A percentile compares a stretch with the other conserved stretches of the same genome.
These are phyloP conservation scores for Tuber magnatum DNA, from an alignment of 495 filamentous ascomycete genomes.

Conservation along the genomic window DNA sequence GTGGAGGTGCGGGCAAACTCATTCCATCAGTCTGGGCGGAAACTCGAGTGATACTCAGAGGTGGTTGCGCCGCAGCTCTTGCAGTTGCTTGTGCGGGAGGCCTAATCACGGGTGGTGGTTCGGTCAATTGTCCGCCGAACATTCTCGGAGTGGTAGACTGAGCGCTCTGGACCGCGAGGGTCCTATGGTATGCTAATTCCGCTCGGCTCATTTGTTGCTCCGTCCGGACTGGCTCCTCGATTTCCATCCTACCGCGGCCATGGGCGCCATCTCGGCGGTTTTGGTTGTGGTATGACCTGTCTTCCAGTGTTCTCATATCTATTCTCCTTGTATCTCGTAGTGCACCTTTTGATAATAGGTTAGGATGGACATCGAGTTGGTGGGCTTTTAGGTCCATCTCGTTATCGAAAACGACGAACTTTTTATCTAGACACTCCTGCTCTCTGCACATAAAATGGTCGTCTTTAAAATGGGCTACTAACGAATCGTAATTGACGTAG, in stretches of 20 bases:
- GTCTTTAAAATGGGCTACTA: slow-evolving; percentile 76
- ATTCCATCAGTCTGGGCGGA: slow-evolving; percentile 14
- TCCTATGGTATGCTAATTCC: slow-evolving; percentile 85
- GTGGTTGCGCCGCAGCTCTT: neutral
- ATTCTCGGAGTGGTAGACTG: slow-evolving; percentile 69
- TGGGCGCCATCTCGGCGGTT: slow-evolving; percentile 49
- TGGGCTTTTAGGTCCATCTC: slow-evolving; percentile 90
- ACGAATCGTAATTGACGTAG: slow-evolving; percentile 73
- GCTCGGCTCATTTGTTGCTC: slow-evolving; percentile 78
- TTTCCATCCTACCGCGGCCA: slow-evolving; percentile 65
- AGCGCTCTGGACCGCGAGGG: slow-evolving; percentile 81
- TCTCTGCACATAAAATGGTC: slow-evolving; percentile 85
- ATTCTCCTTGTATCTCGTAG: slow-evolving; percentile 77
- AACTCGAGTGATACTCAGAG: neutral
- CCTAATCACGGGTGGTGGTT: slow-evolving; percentile 29
- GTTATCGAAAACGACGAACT: slow-evolving; percentile 93
- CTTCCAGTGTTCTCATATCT: slow-evolving; percentile 78
- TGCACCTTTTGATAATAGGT: slow-evolving; percentile 72
- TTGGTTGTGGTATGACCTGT: slow-evolving; percentile 59
- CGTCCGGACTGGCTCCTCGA: slow-evolving; percentile 71
- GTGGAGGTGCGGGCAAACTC: slow-evolving; percentile 28
- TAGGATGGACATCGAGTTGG: slow-evolving; percentile 68
- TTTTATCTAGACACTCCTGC: slow-evolving; percentile 85
- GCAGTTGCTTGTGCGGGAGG: slow-evolving; percentile 10
- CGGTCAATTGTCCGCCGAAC: slow-evolving; percentile 73